Evolutionary conservation across 2,329 filamentous ascomycete genomes (phyloP), one percentile per base, ranked within the genome.

Genomic region (Colletotrichum endophyticum): DNA sequence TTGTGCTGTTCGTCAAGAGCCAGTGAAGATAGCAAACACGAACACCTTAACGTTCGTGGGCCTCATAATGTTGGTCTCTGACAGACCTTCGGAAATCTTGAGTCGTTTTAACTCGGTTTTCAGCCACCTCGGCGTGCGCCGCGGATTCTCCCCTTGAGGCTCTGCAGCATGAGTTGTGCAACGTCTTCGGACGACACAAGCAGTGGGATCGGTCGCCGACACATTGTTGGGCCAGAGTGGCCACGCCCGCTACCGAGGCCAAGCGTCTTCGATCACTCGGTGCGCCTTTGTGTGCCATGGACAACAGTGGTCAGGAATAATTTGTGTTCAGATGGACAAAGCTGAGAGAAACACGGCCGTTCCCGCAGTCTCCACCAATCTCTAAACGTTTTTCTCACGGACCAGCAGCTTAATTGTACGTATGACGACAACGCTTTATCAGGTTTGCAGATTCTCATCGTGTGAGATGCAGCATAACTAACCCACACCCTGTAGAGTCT

Each of bases 371-470:
- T 32, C 19, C 44, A 15, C 68, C 72, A 53, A 16, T 7, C 44
- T 53, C 8, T 57, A 63, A 13, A 63, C 28, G 30, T 25, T 32
- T 25, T 57, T 32, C 9, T 59, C 59, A 70, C 59, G 59, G 71
- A 66, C 71, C 71, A 76, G 22, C 49, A 70, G n/a, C 74, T 66
- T 61, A 53, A 61, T 44, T n/a, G 15, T 70, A 66, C 64, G 44
- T 64, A 68, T 27, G 8, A 25, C 28, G 30, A 28, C 49, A 59
- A 34, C 9, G 19, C 49, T 25, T 25, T 8, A 53, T 12, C 53
- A 30, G 59, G 30, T n/a, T 22, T 25, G 25, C 39, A 32, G 19
- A 53, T 53, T 22, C 44, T 53, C 44, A 53, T 53, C 44, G 44
- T 22, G 44, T 22, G 19, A 13, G n/a, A 53, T 22, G n/a, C n/a